Percentiles rank a stretch among this genome's conserved stretches.
phyloP scores from a whole-genome alignment of 2,329 filamentous ascomycete species.

The Phialophora verrucosa region DNA sequence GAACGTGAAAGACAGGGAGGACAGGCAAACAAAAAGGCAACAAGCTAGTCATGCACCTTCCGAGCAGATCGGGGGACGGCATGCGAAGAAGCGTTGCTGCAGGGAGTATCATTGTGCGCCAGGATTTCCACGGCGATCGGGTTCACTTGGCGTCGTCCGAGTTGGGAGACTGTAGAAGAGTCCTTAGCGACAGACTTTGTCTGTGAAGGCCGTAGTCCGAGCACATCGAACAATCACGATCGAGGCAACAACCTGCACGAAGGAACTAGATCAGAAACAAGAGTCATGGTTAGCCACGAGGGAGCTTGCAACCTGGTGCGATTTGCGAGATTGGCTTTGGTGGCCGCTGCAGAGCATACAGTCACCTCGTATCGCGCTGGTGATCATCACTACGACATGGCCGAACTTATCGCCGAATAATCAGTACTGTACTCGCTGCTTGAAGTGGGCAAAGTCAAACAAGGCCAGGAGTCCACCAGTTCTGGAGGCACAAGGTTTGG shows the following conservation, averaged over 20 bases:
- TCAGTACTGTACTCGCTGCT: no score
- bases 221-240: not conserved
- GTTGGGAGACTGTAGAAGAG: not conserved
- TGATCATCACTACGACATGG: not conserved
- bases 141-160: not conserved
- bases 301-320: not conserved
- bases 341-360: not conserved
- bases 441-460: not conserved
- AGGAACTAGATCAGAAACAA: not conserved
- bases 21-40: not conserved
- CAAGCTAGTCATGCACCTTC: conserved; percentile 7
- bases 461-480: not conserved
- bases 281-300: not conserved
- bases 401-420: not conserved
- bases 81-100: not conserved
- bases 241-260: not conserved
- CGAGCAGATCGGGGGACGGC: not conserved
- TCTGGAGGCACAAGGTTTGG: not conserved
- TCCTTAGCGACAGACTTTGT: not conserved
- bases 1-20: not conserved
- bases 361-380: not conserved
- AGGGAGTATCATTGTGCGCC: not conserved
- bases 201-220: not conserved
- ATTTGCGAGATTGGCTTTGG: not conserved
- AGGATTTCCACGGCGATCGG: not conserved